A percentile compares a stretch with the other conserved stretches of the same genome.
phyloP scores from a whole-genome alignment of 2,329 filamentous ascomycete species.

The Hymenoscyphus salicellus region DNA sequence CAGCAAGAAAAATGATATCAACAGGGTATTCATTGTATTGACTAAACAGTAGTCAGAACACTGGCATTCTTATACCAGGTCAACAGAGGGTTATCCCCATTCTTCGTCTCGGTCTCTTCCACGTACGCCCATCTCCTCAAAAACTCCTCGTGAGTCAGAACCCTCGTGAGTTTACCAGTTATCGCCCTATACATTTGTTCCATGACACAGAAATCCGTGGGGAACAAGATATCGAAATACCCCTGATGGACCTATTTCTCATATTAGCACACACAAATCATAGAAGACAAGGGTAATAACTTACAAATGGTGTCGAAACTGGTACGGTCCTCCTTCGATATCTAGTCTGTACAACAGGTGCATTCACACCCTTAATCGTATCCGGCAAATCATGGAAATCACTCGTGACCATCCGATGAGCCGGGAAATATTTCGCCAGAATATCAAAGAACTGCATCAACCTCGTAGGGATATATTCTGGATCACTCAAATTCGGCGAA shows the following conservation, averaged over 20 bases:
- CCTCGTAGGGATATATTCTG: constrained; percentile 91
- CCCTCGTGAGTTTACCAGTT: constrained; percentile 85
- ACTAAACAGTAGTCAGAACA: constrained; percentile 73
- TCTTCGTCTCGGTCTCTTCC: constrained; percentile 82
- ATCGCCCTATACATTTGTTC: constrained; percentile 90
- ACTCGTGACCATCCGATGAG: constrained; percentile 80
- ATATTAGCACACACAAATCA: background rate
- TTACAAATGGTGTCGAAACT: constrained; percentile 83
- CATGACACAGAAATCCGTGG: constrained; percentile 87
- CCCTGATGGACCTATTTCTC: constrained; percentile 80
- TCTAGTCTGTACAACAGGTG: constrained; percentile 92
- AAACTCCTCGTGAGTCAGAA: constrained; percentile 85
- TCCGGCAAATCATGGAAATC: constrained; percentile 89
- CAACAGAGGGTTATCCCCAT: constrained; percentile 88
- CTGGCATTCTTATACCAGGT: constrained; percentile 95
- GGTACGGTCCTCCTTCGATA: constrained; percentile 84
- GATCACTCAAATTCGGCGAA: constrained; percentile 69
- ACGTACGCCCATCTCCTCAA: constrained; percentile 85
- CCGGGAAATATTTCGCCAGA: constrained; percentile 81
- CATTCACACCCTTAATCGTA: constrained; percentile 79
- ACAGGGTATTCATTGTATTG: background rate
- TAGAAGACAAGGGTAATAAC: constrained; percentile 34
- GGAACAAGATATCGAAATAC: constrained; percentile 98
- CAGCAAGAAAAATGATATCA: background rate
- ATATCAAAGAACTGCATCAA: constrained; percentile 97